A percentile compares a stretch with the other conserved stretches of the same genome.
These are phyloP conservation scores for Schizosaccharomyces versatilis DNA, from an alignment of 1,139 yeast species.

Conservation along the genomic window DNA sequence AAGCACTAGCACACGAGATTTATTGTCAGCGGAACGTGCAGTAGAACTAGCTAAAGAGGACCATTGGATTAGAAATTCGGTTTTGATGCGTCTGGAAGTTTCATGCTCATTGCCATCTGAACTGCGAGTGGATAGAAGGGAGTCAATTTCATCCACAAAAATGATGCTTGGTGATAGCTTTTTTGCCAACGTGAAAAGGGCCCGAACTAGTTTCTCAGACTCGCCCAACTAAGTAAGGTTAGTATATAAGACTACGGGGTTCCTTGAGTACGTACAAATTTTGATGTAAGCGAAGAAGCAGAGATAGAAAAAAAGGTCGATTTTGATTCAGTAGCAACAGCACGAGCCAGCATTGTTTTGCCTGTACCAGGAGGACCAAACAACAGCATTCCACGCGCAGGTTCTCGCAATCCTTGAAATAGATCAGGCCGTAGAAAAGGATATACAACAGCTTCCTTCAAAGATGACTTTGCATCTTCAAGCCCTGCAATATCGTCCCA, in stretches of 20 bases:
- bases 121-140: conserved; percentile 59
- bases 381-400: conserved; percentile 23
- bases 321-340: conserved; percentile 88
- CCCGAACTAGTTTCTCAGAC: conserved; percentile 78
- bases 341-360: conserved; percentile 56
- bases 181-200: conserved; percentile 65
- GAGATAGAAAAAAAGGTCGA: conserved; percentile 83
- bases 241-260: conserved; percentile 19
- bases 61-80: conserved; percentile 91
- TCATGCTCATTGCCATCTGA: conserved; percentile 85
- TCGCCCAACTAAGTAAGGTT: conserved; percentile 37
- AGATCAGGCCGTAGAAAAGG: conserved; percentile 88
- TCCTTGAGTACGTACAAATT: conserved; percentile 35
- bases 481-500: conserved; percentile 96
- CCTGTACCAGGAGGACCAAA: conserved; percentile 9
- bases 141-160: conserved; percentile 90
- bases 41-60: conserved; percentile 84
- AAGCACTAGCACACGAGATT: conserved; percentile 60
- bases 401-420: conserved; percentile 78
- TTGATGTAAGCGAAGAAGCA: conserved; percentile 78
- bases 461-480: conserved; percentile 67
- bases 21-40: conserved; percentile 41
- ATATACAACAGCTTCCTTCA: conserved; percentile 90
- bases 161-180: conserved; percentile 81
- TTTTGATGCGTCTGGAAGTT: conserved; percentile 78